Evolutionary conservation across 768 basidiomycete species (phyloP).

Genomic region (Leccinellum rugosiceps): DNA sequence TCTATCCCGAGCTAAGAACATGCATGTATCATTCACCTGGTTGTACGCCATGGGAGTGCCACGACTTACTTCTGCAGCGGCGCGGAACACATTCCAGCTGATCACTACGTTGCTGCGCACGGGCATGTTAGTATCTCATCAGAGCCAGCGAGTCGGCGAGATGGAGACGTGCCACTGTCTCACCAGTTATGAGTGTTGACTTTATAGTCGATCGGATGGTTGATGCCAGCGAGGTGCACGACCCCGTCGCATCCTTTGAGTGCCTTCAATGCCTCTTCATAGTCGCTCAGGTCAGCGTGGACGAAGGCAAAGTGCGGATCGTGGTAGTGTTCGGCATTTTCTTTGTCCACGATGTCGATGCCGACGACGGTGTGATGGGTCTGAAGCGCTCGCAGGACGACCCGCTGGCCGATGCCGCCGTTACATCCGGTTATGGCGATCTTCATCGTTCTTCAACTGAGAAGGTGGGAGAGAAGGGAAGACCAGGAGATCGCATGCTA

Average conservation of each 20-base stretch:
- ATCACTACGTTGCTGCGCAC: slow-evolving; percentile 63
- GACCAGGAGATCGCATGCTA: too few relatives aligned
- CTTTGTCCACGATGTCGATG: slow-evolving; percentile 38
- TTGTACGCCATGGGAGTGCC: background rate
- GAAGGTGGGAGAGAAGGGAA: background rate
- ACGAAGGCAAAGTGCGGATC: slow-evolving; percentile 41
- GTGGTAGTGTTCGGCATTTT: slow-evolving; percentile 14
- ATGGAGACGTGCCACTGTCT: slow-evolving; percentile 9
- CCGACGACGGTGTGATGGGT: slow-evolving; percentile 50
- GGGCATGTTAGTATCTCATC: background rate
- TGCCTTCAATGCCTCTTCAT: slow-evolving; percentile 42
- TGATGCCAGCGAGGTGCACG: slow-evolving; percentile 50
- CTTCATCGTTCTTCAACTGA: slow-evolving; percentile 36
- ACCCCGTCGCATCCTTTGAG: slow-evolving; percentile 55
- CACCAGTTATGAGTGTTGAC: slow-evolving; percentile 59
- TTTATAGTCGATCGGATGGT: slow-evolving; percentile 52
- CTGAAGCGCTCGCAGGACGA: slow-evolving; percentile 47
- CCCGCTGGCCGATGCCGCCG: slow-evolving; percentile 53
- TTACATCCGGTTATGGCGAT: slow-evolving; percentile 60
- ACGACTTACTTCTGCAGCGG: slow-evolving; percentile 54
- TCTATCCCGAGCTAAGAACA: background rate
- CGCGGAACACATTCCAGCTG: slow-evolving; percentile 68
- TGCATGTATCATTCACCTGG: background rate
- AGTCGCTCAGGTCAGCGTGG: slow-evolving; percentile 48
- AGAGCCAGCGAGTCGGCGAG: background rate